Evolutionary conservation across 768 basidiomycete species (phyloP).

Genomic region (Mycena sanguinolenta): DNA sequence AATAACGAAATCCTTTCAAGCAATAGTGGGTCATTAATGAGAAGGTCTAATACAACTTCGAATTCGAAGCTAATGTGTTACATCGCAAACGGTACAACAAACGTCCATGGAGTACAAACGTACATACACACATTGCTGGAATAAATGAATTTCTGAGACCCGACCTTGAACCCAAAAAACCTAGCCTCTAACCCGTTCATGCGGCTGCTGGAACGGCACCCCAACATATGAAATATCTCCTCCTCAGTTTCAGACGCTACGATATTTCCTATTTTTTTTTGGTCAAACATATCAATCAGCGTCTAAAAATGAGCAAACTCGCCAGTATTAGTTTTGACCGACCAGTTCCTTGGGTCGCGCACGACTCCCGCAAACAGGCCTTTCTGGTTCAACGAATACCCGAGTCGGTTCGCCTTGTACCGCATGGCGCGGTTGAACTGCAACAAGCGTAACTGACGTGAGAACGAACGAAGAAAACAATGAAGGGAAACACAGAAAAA

Average conservation of each 20-base stretch:
- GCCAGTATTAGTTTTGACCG: constrained; percentile 72
- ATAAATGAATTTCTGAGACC: background rate
- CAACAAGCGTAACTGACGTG: background rate
- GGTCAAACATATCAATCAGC: background rate
- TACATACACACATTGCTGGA: no score
- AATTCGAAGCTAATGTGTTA: no score
- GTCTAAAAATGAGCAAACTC: background rate
- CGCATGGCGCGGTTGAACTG: constrained; percentile 94
- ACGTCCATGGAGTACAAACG: no score
- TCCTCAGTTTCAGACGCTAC: constrained; percentile 88
- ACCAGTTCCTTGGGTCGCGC: constrained; percentile 74
- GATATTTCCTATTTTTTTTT: constrained; percentile 62
- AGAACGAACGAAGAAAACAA: background rate
- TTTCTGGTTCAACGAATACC: constrained; percentile 89
- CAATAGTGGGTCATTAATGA: no score
- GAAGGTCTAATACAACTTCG: no score
- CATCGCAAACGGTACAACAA: no score
- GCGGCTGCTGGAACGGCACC: constrained; percentile 88
- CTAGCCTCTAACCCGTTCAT: constrained; percentile 71
- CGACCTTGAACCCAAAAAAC: no score
- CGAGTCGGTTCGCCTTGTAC: constrained; percentile 83
- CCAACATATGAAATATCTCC: constrained; percentile 85
- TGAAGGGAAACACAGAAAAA: constrained; percentile 5
- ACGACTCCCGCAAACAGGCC: constrained; percentile 83
- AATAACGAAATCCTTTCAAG: no score